Percentiles rank a stretch among this genome's conserved stretches.
Conservation (phyloP, 192 early-diverging fungal genomes). For the Coemansia sp. region DNA sequence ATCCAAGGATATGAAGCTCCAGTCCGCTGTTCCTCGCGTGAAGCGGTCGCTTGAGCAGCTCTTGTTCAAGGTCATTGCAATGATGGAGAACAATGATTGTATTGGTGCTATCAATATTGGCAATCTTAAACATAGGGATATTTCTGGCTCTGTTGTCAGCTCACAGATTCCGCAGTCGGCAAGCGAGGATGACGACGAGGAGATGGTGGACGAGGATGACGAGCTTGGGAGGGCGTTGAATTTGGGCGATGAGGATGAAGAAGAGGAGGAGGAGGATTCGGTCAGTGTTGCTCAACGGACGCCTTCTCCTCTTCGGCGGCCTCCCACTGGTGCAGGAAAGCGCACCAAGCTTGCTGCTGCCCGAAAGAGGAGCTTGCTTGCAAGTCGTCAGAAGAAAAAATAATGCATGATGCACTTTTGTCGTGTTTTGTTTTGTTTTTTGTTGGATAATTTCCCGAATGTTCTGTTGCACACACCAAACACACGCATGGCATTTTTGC, state of each 20-base stretch:
- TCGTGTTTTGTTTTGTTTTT: too few relatives aligned
- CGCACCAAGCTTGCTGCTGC: background rate
- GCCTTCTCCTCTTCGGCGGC: background rate
- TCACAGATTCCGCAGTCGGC: slow-evolving; percentile 58
- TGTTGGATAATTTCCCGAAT: too few relatives aligned
- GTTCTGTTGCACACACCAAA: too few relatives aligned
- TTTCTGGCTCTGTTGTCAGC: slow-evolving; percentile 66
- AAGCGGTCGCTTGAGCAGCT: slow-evolving; percentile 73
- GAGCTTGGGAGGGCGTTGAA: background rate
- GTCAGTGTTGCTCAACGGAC: background rate
- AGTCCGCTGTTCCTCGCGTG: slow-evolving; percentile 64
- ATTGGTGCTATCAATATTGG: slow-evolving; percentile 54
- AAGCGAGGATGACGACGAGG: slow-evolving; percentile 11
- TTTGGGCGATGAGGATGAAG: slow-evolving; percentile 1
- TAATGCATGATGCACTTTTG: too few relatives aligned
- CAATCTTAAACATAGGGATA: slow-evolving; percentile 72
- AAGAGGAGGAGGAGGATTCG: background rate
- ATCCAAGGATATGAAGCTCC: slow-evolving; percentile 60
- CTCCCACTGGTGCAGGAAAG: background rate
- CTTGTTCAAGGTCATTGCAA: slow-evolving; percentile 70
- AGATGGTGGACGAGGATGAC: slow-evolving; percentile 9
- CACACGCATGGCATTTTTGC: too few relatives aligned
- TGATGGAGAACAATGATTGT: slow-evolving; percentile 70
- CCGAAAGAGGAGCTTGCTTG: slow-evolving; percentile 2
- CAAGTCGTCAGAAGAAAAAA: background rate